Conservation (phyloP, 768 basidiomycete genomes). For the Naganishia kalamii region DNA sequence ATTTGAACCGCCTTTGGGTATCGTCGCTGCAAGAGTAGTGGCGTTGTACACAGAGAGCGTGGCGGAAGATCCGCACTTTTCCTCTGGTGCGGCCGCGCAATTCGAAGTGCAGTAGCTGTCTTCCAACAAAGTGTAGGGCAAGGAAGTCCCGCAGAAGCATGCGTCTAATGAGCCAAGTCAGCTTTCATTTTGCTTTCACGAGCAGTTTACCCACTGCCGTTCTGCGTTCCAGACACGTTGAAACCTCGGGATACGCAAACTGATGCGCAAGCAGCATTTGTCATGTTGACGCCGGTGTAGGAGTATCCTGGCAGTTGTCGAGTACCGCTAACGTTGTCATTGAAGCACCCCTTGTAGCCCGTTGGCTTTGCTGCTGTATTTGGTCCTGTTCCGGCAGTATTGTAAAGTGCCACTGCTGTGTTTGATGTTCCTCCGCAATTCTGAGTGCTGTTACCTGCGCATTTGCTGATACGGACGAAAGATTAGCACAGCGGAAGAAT, state of each 20-base stretch:
- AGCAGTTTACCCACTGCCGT: background rate
- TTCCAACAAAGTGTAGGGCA: no score
- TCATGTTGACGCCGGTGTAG: background rate
- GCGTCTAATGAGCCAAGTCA: no score
- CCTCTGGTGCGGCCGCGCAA: background rate
- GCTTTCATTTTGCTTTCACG: no score
- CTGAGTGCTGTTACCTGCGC: background rate
- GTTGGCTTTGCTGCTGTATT: background rate
- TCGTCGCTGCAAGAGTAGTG: background rate
- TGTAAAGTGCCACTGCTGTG: background rate
- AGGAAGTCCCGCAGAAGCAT: no score
- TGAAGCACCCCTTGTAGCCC: conserved; percentile 3
- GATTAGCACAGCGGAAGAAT: background rate
- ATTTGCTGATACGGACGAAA: background rate
- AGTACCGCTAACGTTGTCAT: background rate
- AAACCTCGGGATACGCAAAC: background rate
- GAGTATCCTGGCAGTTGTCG: background rate
- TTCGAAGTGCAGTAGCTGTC: background rate
- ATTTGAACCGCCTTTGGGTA: background rate
- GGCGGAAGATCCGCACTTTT: background rate
- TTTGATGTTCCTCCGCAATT: background rate
- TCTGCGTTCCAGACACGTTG: background rate
- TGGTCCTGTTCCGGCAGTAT: background rate
- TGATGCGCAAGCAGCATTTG: background rate
- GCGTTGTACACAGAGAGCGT: background rate